Percentiles rank a stretch among this genome's conserved stretches.
phyloP scores from a whole-genome alignment of 106 monocot genomes.

The Hemerocallis citrina region DNA sequence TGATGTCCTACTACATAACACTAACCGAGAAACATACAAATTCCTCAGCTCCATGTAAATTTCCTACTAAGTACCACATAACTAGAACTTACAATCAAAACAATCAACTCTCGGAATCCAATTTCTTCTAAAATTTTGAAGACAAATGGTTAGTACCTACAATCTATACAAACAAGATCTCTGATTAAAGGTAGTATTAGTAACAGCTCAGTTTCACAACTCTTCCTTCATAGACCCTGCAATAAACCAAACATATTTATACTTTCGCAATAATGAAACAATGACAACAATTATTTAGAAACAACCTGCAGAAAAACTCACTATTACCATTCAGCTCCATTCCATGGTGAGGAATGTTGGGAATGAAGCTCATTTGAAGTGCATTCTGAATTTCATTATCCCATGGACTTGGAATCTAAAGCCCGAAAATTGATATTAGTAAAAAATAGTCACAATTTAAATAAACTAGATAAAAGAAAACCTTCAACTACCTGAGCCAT shows the following conservation, averaged over 20 bases:
- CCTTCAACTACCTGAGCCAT: constrained; percentile 29
- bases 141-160: constrained; percentile 5
- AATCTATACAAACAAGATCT: too few species aligned
- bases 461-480: not conserved
- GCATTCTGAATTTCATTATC: constrained; percentile 27
- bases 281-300: too few species aligned
- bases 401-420: constrained; percentile 34
- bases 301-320: too few species aligned
- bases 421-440: not conserved
- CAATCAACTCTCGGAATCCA: not conserved
- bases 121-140: not conserved
- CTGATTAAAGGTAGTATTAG: too few species aligned
- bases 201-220: too few species aligned
- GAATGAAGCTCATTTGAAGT: constrained; percentile 19
- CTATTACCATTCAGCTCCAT: constrained; percentile 25
- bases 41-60: too few species aligned
- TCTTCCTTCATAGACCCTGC: constrained; percentile 9
- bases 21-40: too few species aligned
- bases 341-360: constrained; percentile 2
- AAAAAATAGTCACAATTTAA: not conserved
- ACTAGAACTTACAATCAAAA: too few species aligned
- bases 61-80: too few species aligned
- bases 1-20: too few species aligned
- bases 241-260: not conserved
- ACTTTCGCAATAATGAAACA: too few species aligned